These are phyloP conservation scores for Tinospora cordifolia DNA, from an alignment of 164 flowering plant genomes.

Conservation along the genomic window DNA sequence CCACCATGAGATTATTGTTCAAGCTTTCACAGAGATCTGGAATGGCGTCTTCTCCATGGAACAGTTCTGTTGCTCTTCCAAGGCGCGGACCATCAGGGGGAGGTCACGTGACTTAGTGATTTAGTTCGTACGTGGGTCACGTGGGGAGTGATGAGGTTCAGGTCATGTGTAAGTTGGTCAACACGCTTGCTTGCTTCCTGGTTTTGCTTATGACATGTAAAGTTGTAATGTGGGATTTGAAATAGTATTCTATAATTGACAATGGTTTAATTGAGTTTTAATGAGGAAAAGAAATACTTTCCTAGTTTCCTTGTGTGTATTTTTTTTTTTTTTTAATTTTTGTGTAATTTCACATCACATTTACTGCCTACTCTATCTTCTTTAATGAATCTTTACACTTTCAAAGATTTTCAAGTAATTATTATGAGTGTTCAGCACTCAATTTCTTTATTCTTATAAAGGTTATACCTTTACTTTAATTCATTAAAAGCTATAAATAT, in stretches of 20 bases:
- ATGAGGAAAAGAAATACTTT: background rate
- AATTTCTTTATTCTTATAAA: too few relatives aligned
- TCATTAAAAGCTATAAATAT: too few relatives aligned
- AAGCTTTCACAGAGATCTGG: conserved; percentile 60
- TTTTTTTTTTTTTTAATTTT: too few relatives aligned
- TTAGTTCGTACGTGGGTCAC: conserved; percentile 15
- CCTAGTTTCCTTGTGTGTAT: too few relatives aligned
- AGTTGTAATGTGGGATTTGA: conserved; percentile 33
- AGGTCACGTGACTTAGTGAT: conserved; percentile 3
- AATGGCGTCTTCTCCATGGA: conserved; percentile 29
- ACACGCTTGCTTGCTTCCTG: background rate
- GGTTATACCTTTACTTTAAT: too few relatives aligned
- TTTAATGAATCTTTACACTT: too few relatives aligned
- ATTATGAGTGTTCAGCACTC: too few relatives aligned
- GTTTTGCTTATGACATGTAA: too few relatives aligned
- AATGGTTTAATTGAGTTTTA: conserved; percentile 4
- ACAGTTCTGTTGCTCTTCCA: background rate
- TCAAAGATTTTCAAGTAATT: too few relatives aligned
- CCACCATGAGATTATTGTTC: conserved; percentile 45
- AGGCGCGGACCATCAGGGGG: background rate
- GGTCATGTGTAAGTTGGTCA: conserved; percentile 6
- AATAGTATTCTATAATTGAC: background rate
- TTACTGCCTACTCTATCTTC: too few relatives aligned
- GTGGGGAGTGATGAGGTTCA: conserved; percentile 11
- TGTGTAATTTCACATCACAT: too few relatives aligned